phyloP scores from a whole-genome alignment of 2,329 filamentous ascomycete genomes.

The Sporothrix dimorphospora region DNA sequence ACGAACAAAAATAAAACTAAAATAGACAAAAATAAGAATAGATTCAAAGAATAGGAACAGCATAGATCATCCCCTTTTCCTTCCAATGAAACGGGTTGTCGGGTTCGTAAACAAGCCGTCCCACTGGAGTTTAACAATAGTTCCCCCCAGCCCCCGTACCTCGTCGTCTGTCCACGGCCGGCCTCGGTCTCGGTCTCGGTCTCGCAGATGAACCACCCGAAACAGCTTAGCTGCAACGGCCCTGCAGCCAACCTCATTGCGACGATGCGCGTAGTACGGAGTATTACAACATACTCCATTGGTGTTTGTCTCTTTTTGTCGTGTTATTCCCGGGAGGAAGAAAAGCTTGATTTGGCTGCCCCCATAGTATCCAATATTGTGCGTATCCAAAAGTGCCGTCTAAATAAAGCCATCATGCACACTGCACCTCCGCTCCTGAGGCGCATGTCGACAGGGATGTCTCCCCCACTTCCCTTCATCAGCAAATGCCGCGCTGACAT shows the following conservation, averaged over 20 bases:
- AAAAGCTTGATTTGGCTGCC: not conserved
- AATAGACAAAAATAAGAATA: not conserved
- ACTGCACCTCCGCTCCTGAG: not conserved
- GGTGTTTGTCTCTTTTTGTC: not conserved
- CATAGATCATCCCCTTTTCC: not conserved
- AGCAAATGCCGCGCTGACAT: not conserved
- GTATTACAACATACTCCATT: too few species aligned
- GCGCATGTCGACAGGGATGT: not conserved
- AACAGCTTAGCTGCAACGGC: not conserved
- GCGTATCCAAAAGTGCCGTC: not conserved
- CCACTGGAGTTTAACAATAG: not conserved
- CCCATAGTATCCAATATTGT: not conserved
- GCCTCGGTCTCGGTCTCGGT: not conserved
- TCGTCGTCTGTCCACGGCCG: not conserved
- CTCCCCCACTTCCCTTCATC: not conserved
- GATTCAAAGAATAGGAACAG: not conserved
- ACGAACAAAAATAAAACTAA: not conserved
- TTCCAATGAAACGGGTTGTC: not conserved
- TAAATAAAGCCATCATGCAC: not conserved
- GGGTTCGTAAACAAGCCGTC: not conserved
- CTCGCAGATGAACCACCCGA: not conserved
- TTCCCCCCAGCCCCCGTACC: not conserved
- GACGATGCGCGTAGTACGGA: not conserved
- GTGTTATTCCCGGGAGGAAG: not conserved
- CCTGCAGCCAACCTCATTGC: not conserved